These are phyloP conservation scores for Cercospora janseana DNA, from an alignment of 2,329 filamentous ascomycete species.

Conservation along the genomic window DNA sequence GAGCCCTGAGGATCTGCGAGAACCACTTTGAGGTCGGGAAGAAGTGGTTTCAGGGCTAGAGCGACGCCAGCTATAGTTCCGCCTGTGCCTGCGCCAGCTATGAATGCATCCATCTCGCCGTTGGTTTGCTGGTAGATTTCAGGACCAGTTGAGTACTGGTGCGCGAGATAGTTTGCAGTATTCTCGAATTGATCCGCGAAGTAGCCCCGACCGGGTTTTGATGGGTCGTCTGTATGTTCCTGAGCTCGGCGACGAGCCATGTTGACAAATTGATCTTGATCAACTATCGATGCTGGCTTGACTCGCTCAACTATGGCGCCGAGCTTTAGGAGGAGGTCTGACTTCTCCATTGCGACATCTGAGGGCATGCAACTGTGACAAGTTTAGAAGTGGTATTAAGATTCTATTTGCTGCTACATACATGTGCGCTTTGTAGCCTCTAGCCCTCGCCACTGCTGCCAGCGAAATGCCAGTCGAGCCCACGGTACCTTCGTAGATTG, in stretches of 20 bases:
- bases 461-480: conserved; percentile 95
- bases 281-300: conserved; percentile 87
- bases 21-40: conserved; percentile 67
- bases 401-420: conserved; percentile 39
- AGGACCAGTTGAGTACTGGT: conserved; percentile 78
- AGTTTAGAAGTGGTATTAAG: conserved; percentile 5
- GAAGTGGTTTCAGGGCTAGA: conserved; percentile 71
- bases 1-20: conserved; percentile 93
- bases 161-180: conserved; percentile 80
- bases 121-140: conserved; percentile 81
- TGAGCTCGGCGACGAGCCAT: conserved; percentile 72
- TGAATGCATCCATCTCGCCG: conserved; percentile 77
- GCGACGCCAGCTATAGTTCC: conserved; percentile 89
- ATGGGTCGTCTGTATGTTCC: conserved; percentile 63
- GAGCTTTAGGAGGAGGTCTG: conserved; percentile 80
- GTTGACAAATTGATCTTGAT: conserved; percentile 91
- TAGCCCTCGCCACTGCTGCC: conserved; percentile 80
- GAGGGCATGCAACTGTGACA: conserved; percentile 79
- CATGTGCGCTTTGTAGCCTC: conserved; percentile 90
- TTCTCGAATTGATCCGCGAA: conserved; percentile 98
- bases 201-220: conserved; percentile 71
- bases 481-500: conserved; percentile 95
- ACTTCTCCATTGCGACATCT: conserved; percentile 86
- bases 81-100: conserved; percentile 90
- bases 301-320: conserved; percentile 93